phyloP scores from a whole-genome alignment of 495 filamentous ascomycete genomes.

The Aspergillus bridgeri region DNA sequence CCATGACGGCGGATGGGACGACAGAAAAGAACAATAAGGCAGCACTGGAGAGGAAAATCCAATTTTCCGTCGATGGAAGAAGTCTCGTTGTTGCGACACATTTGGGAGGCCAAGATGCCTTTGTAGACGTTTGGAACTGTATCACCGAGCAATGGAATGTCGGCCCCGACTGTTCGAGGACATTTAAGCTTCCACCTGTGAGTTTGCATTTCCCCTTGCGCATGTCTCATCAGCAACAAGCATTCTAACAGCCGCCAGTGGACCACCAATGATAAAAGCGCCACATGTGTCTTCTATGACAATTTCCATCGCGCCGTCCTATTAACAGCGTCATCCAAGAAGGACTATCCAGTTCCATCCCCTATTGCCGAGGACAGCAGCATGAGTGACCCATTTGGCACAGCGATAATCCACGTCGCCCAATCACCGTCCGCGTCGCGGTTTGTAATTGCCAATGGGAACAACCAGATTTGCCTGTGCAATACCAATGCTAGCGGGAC shows the following conservation, averaged over 20 bases:
- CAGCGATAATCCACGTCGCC: conserved; percentile 21
- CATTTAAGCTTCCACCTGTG: conserved; percentile 22
- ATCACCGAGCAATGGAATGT: conserved; percentile 18
- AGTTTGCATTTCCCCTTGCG: not conserved
- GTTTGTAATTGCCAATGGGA: conserved; percentile 22
- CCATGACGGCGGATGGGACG: not conserved
- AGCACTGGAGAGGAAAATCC: conserved; percentile 19
- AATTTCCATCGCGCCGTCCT: conserved; percentile 18
- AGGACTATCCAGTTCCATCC: conserved; percentile 21
- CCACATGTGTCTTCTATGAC: conserved; percentile 26
- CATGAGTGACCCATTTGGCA: conserved; percentile 11
- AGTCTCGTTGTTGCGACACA: conserved; percentile 23
- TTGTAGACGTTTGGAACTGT: conserved; percentile 26
- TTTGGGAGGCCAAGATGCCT: conserved; percentile 16
- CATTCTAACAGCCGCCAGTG: conserved; percentile 11
- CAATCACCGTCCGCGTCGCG: conserved; percentile 23
- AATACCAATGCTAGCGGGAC: conserved; percentile 18
- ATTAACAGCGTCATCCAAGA: conserved; percentile 22
- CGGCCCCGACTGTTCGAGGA: conserved; percentile 15
- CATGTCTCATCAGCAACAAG: not conserved
- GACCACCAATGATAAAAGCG: conserved; percentile 19
- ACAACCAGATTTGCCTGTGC: conserved; percentile 24
- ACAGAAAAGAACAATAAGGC: conserved; percentile 7
- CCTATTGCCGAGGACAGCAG: conserved; percentile 12
- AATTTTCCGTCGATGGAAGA: conserved; percentile 22